Conservation (phyloP, 495 filamentous ascomycete genomes). For the Trypethelium eluteriae region DNA sequence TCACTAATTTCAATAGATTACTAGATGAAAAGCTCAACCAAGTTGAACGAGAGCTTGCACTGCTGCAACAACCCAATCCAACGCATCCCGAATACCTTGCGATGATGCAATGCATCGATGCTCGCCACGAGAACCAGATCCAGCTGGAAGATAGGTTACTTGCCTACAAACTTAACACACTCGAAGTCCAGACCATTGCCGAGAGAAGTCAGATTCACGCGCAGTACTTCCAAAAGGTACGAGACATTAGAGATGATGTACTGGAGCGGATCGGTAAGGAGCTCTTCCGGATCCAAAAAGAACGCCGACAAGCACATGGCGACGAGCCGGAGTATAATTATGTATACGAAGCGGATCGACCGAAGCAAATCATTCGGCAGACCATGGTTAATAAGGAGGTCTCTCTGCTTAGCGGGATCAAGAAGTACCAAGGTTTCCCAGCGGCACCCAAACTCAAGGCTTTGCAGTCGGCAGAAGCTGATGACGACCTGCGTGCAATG, state of each 20-base stretch:
- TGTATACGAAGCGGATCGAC: conserved; percentile 57
- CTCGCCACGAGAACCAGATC: conserved; percentile 70
- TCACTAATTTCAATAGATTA: conserved; percentile 47
- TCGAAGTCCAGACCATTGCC: conserved; percentile 66
- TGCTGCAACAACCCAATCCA: conserved; percentile 65
- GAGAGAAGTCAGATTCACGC: conserved; percentile 74
- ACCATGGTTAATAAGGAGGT: conserved; percentile 90
- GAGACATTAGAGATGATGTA: conserved; percentile 72
- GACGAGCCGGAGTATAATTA: conserved; percentile 63
- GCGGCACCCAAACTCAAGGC: conserved; percentile 76
- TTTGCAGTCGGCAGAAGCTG: conserved; percentile 63
- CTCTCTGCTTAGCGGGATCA: conserved; percentile 78
- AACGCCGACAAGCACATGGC: conserved; percentile 60
- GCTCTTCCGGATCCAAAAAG: conserved; percentile 86
- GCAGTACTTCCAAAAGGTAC: conserved; percentile 75
- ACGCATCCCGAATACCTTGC: conserved; percentile 84
- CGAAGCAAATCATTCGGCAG: conserved; percentile 68
- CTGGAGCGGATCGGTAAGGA: conserved; percentile 72
- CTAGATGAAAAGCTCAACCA: conserved; percentile 79
- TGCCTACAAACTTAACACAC: conserved; percentile 61
- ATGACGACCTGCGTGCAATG: conserved; percentile 84
- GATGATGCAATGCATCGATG: conserved; percentile 75
- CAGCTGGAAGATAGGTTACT: conserved; percentile 62
- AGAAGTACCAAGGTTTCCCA: conserved; percentile 91
- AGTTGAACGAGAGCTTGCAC: conserved; percentile 72